Conservation (phyloP, 2,329 filamentous ascomycete genomes). For the Clonostachys byssicola region DNA sequence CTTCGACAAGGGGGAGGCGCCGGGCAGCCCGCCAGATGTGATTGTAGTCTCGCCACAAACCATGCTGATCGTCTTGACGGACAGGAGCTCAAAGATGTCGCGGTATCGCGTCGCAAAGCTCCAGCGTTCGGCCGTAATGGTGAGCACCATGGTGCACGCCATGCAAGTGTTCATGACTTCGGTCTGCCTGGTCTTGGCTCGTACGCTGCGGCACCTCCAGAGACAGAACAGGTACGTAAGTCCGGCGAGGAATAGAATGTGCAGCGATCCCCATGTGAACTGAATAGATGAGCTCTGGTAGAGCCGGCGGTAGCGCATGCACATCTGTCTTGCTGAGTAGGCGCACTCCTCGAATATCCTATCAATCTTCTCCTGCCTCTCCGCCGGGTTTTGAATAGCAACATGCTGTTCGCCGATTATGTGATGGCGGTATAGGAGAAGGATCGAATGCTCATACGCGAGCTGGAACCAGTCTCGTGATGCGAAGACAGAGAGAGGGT, state of each 20-base stretch:
- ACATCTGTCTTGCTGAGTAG: slow-evolving; percentile 14
- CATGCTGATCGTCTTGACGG: slow-evolving; percentile 6
- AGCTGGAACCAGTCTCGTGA: slow-evolving; percentile 30
- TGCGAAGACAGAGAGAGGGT: slow-evolving; percentile 22
- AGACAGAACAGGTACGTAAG: slow-evolving; percentile 19
- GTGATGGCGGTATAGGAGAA: slow-evolving; percentile 26
- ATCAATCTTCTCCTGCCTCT: too few relatives aligned
- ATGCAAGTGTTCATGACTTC: too few relatives aligned
- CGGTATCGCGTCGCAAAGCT: slow-evolving; percentile 18
- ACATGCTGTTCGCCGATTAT: slow-evolving; percentile 7
- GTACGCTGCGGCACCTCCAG: slow-evolving; percentile 11
- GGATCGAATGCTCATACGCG: slow-evolving; percentile 29
- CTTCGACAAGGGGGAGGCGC: not conserved
- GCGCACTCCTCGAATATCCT: not conserved
- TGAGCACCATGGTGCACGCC: slow-evolving; percentile 16
- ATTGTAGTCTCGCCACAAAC: slow-evolving; percentile 17
- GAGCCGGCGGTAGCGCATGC: slow-evolving; percentile 19
- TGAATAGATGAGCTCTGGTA: slow-evolving; percentile 19
- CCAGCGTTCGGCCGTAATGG: slow-evolving; percentile 20
- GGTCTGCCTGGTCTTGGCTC: slow-evolving; percentile 16
- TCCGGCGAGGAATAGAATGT: slow-evolving; percentile 19
- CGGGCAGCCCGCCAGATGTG: not conserved
- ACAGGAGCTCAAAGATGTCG: slow-evolving; percentile 18
- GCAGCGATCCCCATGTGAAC: slow-evolving; percentile 20
- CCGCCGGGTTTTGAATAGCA: not conserved